Evolutionary conservation across 2,329 filamentous ascomycete species (phyloP), one percentile per base, ranked within the genome.

Genomic region (Aspergillus proliferans): DNA sequence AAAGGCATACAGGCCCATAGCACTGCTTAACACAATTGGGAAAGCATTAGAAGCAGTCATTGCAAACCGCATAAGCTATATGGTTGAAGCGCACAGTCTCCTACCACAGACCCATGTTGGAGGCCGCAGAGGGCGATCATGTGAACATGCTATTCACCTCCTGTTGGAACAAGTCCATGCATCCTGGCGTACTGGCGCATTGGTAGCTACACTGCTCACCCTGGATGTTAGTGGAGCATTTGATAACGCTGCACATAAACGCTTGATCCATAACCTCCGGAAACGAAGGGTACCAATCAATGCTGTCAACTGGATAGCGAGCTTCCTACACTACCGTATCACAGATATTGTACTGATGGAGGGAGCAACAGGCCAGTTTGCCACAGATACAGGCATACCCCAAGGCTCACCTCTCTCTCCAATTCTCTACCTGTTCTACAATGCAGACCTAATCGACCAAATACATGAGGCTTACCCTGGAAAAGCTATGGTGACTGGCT

Each of bases 301-400:
- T 28, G 54, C 58, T 1, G 48, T 63, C n/a, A 39, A 34, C 15
- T 63, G 50, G 57, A 53, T 58, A 19, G 49, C 47, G 3, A 54
- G 45, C 24, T 61, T 55, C 24, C 43, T 53, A 4, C 21, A n/a
- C 10, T 12, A 52, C 36, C 43, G 43, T 1, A 47, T 33, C 5
- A 50, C 45, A 4, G 14, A 41, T 12, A 41, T 50, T 3, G 14
- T 38, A 15, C 38, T 50, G 2, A 45, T 28, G 18, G 48, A 47
- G 12, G 21, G 33, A 1, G 8, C 39, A 9, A 39, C 10, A 8
- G 18, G 28, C 6, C 15, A 30, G 21, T 15, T 7, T 6, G 10
- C 4, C n/a, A 24, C 46, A 7, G 3, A 30, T 28, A 50, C 45
- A 0, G 45, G 40, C 2, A 50, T 50, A 9, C 48, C 39, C 2